These are phyloP conservation scores for Chaetomiaceae sp. DNA, from an alignment of 2,329 filamentous ascomycete species.

Conservation along the genomic window DNA sequence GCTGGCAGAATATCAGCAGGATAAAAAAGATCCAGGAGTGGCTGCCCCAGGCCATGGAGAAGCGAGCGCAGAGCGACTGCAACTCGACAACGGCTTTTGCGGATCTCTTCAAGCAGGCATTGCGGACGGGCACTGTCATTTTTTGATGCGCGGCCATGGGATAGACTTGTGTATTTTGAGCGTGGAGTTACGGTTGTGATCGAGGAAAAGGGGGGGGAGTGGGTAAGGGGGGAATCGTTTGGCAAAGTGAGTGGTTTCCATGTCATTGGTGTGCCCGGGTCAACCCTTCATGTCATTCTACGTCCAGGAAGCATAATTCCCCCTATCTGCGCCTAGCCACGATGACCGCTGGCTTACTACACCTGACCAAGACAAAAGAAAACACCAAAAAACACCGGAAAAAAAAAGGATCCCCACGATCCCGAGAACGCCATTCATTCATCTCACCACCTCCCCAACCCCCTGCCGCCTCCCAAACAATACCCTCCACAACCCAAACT, in stretches of 20 bases:
- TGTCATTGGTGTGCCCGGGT: too few relatives aligned
- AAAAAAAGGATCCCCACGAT: too few relatives aligned
- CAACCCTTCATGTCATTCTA: too few relatives aligned
- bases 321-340: too few relatives aligned
- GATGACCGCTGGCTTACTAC: too few relatives aligned
- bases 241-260: background rate
- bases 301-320: too few relatives aligned
- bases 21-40: conserved; percentile 63
- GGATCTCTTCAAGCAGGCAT: conserved; percentile 46
- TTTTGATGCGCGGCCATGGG: background rate
- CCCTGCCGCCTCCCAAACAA: conserved; percentile 18
- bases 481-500: conserved; percentile 20
- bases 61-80: conserved; percentile 52
- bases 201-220: too few relatives aligned
- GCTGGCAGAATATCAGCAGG: conserved; percentile 48
- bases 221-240: too few relatives aligned
- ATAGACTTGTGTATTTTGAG: background rate
- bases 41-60: conserved; percentile 54
- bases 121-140: conserved; percentile 33
- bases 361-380: too few relatives aligned
- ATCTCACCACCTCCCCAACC: background rate
- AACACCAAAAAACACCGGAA: too few relatives aligned
- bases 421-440: background rate
- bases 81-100: conserved; percentile 49
- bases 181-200: background rate